A percentile compares a stretch with the other conserved stretches of the same genome.
Conservation (phyloP, 768 basidiomycete genomes). For the Panaeolus cyanescens region DNA sequence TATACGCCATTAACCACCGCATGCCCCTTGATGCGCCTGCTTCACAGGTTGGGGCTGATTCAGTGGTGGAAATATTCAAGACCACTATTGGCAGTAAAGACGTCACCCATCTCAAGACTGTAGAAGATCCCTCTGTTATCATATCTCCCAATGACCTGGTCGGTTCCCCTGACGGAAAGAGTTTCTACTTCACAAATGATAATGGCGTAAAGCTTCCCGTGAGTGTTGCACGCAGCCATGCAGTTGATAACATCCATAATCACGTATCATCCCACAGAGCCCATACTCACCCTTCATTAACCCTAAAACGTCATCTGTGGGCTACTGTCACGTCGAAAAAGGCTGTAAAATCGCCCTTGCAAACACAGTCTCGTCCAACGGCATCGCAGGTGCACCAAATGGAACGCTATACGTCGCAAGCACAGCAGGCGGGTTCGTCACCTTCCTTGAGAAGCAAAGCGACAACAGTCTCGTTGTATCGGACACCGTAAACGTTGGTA, state of each 20-base stretch:
- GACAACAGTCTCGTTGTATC: slow-evolving; percentile 59
- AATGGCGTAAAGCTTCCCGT: slow-evolving; percentile 52
- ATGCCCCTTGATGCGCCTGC: slow-evolving; percentile 43
- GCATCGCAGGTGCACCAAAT: slow-evolving; percentile 57
- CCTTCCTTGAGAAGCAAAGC: slow-evolving; percentile 55
- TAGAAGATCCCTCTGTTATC: slow-evolving; percentile 51
- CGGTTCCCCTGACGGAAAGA: slow-evolving; percentile 63
- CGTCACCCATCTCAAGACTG: slow-evolving; percentile 57
- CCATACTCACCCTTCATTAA: slow-evolving; percentile 19
- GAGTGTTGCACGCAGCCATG: slow-evolving; percentile 36
- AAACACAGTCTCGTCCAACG: slow-evolving; percentile 58
- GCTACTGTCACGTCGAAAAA: slow-evolving; percentile 60
- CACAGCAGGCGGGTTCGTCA: slow-evolving; percentile 43
- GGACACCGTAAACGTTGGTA: slow-evolving; percentile 59
- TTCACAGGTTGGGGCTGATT: slow-evolving; percentile 61
- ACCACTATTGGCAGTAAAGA: slow-evolving; percentile 43
- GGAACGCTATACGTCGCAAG: slow-evolving; percentile 68
- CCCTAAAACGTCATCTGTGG: slow-evolving; percentile 48
- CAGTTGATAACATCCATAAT: not conserved
- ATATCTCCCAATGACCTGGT: slow-evolving; percentile 72
- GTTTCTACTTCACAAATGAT: slow-evolving; percentile 75
- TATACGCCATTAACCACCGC: slow-evolving; percentile 77
- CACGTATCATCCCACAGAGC: not conserved
- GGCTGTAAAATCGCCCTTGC: slow-evolving; percentile 64
- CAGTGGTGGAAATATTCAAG: slow-evolving; percentile 70